These are phyloP conservation scores for Entamoeba histolytica DNA, from an alignment of 208 protist species.

Conservation along the genomic window DNA sequence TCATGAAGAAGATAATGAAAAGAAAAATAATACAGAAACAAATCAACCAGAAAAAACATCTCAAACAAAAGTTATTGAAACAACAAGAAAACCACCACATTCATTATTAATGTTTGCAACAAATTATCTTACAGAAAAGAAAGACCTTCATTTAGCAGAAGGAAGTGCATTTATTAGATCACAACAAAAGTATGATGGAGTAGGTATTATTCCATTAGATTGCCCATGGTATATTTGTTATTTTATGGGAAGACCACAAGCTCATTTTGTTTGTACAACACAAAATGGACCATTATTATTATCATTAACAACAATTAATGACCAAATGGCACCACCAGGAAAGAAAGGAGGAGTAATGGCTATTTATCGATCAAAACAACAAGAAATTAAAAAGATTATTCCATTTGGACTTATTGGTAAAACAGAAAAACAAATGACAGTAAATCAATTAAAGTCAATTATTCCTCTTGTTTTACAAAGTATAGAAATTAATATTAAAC, in stretches of 20 bases:
- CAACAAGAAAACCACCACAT: neutral
- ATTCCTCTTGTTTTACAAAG: neutral
- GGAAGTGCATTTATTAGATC: neutral
- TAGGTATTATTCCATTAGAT: neutral
- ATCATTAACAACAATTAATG: neutral
- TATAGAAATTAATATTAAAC: neutral
- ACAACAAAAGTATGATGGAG: neutral
- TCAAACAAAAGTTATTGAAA: no score
- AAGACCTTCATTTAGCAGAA: neutral
- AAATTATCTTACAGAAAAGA: neutral
- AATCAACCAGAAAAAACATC: neutral
- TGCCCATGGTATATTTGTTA: neutral
- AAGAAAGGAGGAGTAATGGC: neutral
- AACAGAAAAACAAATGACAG: neutral
- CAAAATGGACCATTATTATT: neutral
- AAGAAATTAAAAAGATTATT: neutral
- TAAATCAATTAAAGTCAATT: neutral
- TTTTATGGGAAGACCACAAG: neutral
- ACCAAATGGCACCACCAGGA: neutral
- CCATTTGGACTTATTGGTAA: neutral
- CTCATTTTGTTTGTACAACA: neutral
- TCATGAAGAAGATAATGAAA: neutral
- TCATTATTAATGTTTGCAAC: neutral
- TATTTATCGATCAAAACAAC: neutral
- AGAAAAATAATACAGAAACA: no score